Percentiles rank a stretch among this genome's conserved stretches.
phyloP scores from a whole-genome alignment of 257 asterid genomes.

The Ajuga chamaepitys region DNA sequence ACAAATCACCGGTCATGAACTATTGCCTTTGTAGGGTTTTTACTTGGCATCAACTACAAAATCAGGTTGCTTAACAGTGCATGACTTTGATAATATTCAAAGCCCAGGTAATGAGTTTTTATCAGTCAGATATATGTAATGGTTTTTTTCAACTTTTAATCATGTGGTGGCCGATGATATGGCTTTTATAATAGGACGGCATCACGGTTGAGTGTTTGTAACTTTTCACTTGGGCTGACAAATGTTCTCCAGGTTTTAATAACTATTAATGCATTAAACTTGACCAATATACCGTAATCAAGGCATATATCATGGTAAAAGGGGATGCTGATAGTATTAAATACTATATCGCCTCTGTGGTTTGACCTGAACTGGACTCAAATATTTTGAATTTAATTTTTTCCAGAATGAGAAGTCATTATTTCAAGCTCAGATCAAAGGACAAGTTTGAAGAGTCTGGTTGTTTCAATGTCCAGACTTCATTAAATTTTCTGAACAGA shows the following conservation, averaged over 20 bases:
- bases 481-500: not conserved
- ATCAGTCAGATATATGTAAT: not conserved
- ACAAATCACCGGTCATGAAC: slow-evolving; percentile 3
- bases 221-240: not conserved
- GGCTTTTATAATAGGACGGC: not conserved
- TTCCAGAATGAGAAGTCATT: not conserved
- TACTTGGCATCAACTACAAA: slow-evolving; percentile 87
- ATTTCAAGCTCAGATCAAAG: not conserved
- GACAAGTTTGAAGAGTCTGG: not conserved
- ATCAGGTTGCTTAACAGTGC: slow-evolving; percentile 88
- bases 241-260: not conserved
- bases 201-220: not conserved
- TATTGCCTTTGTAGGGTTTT: slow-evolving; percentile 50
- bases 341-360: not conserved
- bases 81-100: slow-evolving; percentile 66
- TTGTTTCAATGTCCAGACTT: not conserved
- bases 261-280: not conserved
- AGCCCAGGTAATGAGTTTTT: slow-evolving; percentile 46
- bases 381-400: not conserved
- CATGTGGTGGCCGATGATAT: not conserved
- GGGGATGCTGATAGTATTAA: not conserved
- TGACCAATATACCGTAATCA: not conserved
- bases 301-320: not conserved
- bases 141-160: not conserved
- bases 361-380: not conserved